A percentile compares a stretch with the other conserved stretches of the same genome.
phyloP scores from a whole-genome alignment of 1,284 basidiomycete species.

The Trametes sp. region DNA sequence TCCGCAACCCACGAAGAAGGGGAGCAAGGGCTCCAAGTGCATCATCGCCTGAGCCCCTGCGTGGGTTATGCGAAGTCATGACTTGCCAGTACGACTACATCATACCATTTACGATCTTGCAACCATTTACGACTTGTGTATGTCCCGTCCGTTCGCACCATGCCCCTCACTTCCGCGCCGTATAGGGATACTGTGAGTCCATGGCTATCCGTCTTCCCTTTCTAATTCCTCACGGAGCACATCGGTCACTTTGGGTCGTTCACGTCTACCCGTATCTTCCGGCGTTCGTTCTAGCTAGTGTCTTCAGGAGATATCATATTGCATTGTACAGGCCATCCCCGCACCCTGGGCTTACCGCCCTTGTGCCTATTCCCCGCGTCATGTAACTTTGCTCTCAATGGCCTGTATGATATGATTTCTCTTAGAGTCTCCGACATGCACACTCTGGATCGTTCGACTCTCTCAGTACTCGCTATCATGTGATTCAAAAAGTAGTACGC shows the following conservation, averaged over 20 bases:
- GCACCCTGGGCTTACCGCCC: conserved; percentile 13
- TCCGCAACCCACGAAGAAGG: conserved; percentile 59
- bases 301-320: conserved; percentile 37
- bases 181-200: conserved; percentile 27
- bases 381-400: conserved; percentile 26
- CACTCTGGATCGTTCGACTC: too few species aligned
- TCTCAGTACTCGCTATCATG: too few species aligned
- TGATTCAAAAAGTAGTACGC: conserved; percentile 11
- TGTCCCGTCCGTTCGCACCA: conserved; percentile 33
- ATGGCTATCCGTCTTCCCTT: conserved; percentile 26
- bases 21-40: conserved; percentile 56
- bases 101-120: conserved; percentile 46
- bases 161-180: conserved; percentile 24
- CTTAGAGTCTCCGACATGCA: too few species aligned
- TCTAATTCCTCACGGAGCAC: conserved; percentile 29
- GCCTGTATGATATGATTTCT: conserved; percentile 24
- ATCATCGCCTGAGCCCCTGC: conserved; percentile 67
- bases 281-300: conserved; percentile 32
- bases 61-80: conserved; percentile 28
- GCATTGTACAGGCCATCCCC: conserved; percentile 29
- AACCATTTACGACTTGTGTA: conserved; percentile 44
- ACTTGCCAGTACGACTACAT: conserved; percentile 36
- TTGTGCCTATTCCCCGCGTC: conserved; percentile 21
- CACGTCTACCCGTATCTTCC: conserved; percentile 25
- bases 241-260: conserved; percentile 24